Conservation (phyloP, 768 basidiomycete species). For the Suillus hirtellus region DNA sequence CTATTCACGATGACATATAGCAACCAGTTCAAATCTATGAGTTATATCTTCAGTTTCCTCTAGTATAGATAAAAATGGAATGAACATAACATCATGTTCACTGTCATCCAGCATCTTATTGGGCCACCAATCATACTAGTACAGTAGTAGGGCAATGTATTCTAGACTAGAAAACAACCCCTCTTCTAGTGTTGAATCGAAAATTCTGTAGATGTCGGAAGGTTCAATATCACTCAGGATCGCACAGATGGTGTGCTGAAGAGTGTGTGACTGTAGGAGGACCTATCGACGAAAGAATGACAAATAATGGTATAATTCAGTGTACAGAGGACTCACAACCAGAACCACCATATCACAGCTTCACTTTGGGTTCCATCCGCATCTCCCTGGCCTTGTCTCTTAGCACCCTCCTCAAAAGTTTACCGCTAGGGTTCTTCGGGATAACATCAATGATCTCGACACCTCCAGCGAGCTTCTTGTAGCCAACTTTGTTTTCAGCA, state of each 20-base stretch:
- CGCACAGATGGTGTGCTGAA: neutral
- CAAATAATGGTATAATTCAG: neutral
- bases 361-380: constrained; percentile 19
- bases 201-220: too few relatives aligned
- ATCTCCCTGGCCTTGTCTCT: constrained; percentile 46
- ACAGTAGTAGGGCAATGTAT: too few relatives aligned
- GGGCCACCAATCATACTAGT: too few relatives aligned
- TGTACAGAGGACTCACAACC: neutral
- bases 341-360: constrained; percentile 24
- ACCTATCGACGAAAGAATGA: neutral
- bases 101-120: too few relatives aligned
- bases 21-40: too few relatives aligned
- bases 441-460: constrained; percentile 61
- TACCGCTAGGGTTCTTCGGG: constrained; percentile 75
- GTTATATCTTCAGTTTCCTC: too few relatives aligned
- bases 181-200: too few relatives aligned
- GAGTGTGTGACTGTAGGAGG: neutral
- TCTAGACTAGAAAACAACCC: too few relatives aligned
- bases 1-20: too few relatives aligned
- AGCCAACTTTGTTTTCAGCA: constrained; percentile 54
- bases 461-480: constrained; percentile 63
- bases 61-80: too few relatives aligned
- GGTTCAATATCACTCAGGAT: too few relatives aligned
- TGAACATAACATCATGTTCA: too few relatives aligned
- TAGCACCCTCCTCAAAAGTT: constrained; percentile 56